Evolutionary conservation across 1,284 basidiomycete species (phyloP).

Genomic region (Leccinum pachyderme): DNA sequence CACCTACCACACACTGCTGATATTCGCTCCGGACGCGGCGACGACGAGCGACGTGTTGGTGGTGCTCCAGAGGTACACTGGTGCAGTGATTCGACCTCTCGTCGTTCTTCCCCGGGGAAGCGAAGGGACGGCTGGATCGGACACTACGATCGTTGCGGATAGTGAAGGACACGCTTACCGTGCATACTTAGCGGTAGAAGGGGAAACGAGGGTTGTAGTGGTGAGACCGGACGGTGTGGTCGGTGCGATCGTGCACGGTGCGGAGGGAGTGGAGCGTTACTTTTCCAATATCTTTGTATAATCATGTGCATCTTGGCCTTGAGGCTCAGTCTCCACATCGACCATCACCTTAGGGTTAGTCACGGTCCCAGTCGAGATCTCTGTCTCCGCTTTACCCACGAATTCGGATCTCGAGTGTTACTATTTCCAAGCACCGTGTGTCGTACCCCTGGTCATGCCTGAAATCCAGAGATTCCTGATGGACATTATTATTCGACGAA

Average conservation of each 20-base stretch:
- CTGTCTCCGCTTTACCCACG: slow-evolving; percentile 78
- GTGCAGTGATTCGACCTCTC: neutral
- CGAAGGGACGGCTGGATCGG: too few species aligned
- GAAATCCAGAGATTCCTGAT: slow-evolving; percentile 84
- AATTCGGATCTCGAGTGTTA: slow-evolving; percentile 87
- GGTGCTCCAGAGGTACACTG: neutral
- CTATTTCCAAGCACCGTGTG: slow-evolving; percentile 82
- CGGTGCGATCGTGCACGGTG: slow-evolving; percentile 34
- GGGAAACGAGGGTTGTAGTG: slow-evolving; percentile 5
- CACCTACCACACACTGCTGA: slow-evolving; percentile 20
- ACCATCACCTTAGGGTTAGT: slow-evolving; percentile 63
- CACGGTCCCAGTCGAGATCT: slow-evolving; percentile 80
- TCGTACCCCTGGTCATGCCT: slow-evolving; percentile 86
- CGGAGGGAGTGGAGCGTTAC: slow-evolving; percentile 32
- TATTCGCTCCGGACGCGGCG: neutral
- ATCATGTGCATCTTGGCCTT: slow-evolving; percentile 34
- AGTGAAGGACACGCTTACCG: slow-evolving; percentile 16
- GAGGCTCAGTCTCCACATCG: slow-evolving; percentile 41
- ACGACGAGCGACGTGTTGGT: neutral
- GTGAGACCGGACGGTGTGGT: slow-evolving; percentile 7
- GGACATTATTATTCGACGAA: slow-evolving; percentile 86
- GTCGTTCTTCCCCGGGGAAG: slow-evolving; percentile 16
- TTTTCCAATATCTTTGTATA: slow-evolving; percentile 15
- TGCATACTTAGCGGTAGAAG: slow-evolving; percentile 17
- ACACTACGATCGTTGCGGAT: slow-evolving; percentile 11